Base-by-base conservation (phyloP, 495 filamentous ascomycete genomes). In the Venustampulla echinocandica region DNA sequence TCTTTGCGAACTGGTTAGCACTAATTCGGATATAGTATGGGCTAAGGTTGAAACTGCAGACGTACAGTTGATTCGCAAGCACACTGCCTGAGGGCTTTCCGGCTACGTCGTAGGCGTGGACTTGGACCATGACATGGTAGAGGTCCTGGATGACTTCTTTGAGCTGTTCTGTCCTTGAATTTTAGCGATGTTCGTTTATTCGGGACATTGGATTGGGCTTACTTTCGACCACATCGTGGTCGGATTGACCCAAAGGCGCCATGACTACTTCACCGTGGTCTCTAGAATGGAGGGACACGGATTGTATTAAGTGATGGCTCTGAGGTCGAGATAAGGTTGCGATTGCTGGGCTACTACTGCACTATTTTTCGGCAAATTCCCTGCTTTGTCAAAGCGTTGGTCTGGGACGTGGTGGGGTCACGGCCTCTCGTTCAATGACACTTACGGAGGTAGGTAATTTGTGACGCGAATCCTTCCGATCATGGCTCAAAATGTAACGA, bases 81-180 rank as follows among this genome's bases (percentile, higher is more conserved):
- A 79, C 77, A 45, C 79, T 66, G 49, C 75, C 70, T 15, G 78
- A 78, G 38, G 47, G 47, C 17, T 47, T 50, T 46, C 73, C 72
- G 11, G 75, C 69, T 50, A 80, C 73, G 64, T 87, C 82, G 64
- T 87, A 82, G 39, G 80, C 74, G 24, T 79, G 71, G 23, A 81
- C 76, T 65, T 89, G 84, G 22, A 77, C 72, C 57, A 80, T 77
- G 47, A 95, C 72, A 58, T 88, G 79, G 70, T 85, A 94, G 40
- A 96, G 81, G 56, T 89, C 82, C 58, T 92, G 85, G 62, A 96
- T 88, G 32, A 89, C 73, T 55, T 75, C 68, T 49, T 84, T 83
- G 62, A 85, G 65, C 54, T 77, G 70, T 33, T 72, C 79, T 81
- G 57, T 27, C 13, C 17, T 19, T n/a, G 7, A 11, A 24, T 15